phyloP scores from a whole-genome alignment of 2,329 filamentous ascomycete species.

The Periconia digitata region DNA sequence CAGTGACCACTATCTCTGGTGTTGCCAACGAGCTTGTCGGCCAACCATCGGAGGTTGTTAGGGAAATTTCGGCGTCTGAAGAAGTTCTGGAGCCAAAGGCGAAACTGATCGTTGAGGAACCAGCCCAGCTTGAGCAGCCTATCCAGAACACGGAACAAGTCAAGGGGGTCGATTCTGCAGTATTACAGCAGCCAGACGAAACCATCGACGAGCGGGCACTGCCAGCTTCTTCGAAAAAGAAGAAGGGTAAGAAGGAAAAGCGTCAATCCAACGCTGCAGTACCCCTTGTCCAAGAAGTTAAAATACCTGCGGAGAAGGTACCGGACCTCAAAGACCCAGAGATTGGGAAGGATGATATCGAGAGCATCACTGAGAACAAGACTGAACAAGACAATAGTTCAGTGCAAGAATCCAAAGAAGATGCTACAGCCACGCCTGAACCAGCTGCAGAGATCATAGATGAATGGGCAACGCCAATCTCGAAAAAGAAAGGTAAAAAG shows the following conservation, averaged over 20 bases:
- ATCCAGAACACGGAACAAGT: neutral
- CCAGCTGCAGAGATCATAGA: conserved; percentile 2
- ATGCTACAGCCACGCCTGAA: neutral
- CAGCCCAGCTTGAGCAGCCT: neutral
- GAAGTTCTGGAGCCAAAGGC: neutral
- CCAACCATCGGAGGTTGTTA: neutral
- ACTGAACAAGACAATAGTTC: neutral
- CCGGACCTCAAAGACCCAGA: neutral
- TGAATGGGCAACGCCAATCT: conserved; percentile 7
- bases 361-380: neutral
- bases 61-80: neutral
- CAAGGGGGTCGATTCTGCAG: conserved; percentile 1
- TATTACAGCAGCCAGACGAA: neutral
- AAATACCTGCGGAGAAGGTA: neutral
- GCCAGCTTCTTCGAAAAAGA: conserved; percentile 15
- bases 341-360: neutral
- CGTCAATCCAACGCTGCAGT: conserved; percentile 19
- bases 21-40: neutral
- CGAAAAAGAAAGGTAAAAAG: conserved; percentile 26
- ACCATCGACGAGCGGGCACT: conserved; percentile 6
- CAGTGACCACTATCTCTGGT: conserved; percentile 2
- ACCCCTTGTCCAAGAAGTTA: conserved; percentile 6
- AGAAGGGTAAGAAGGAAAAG: conserved; percentile 24
- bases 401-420: neutral
- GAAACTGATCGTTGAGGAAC: conserved; percentile 1